A percentile compares a stretch with the other conserved stretches of the same genome.
These are phyloP conservation scores for Pseudonitzschia pungens DNA, from an alignment of 108 stramenopile genomes.

Conservation along the genomic window DNA sequence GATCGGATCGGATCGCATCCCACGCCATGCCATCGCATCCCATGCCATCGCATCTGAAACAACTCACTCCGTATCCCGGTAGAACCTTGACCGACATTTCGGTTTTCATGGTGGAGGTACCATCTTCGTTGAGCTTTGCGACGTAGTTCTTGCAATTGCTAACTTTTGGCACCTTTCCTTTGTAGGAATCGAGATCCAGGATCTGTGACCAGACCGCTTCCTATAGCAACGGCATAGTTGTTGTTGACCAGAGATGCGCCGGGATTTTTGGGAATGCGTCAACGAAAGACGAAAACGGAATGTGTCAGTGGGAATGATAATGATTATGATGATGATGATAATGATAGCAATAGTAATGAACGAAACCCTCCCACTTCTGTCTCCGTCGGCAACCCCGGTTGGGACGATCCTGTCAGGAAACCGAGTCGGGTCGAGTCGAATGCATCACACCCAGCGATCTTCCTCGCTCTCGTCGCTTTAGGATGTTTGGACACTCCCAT, in stretches of 20 bases:
- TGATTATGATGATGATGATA: no score
- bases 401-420: not conserved
- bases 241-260: no score
- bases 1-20: no score
- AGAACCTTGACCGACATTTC: slow-evolving; percentile 62
- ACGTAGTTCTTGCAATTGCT: slow-evolving; percentile 59
- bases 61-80: slow-evolving; percentile 70
- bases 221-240: not conserved
- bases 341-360: not conserved
- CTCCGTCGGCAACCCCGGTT: not conserved
- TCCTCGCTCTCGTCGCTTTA: no score
- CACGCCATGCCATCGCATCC: no score
- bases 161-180: slow-evolving; percentile 69
- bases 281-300: not conserved
- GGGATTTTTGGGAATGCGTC: not conserved
- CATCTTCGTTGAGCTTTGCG: slow-evolving; percentile 43
- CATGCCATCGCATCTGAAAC: no score
- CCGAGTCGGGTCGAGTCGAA: not conserved
- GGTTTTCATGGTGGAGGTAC: slow-evolving; percentile 58
- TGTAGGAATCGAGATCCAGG: slow-evolving; percentile 58
- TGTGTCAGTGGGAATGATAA: no score
- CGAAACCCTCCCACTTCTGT: not conserved
- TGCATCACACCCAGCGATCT: not conserved
- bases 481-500: no score
- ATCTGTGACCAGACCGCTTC: slow-evolving; percentile 73